phyloP scores from a whole-genome alignment of 495 filamentous ascomycete species.

The Penicillium lagena region DNA sequence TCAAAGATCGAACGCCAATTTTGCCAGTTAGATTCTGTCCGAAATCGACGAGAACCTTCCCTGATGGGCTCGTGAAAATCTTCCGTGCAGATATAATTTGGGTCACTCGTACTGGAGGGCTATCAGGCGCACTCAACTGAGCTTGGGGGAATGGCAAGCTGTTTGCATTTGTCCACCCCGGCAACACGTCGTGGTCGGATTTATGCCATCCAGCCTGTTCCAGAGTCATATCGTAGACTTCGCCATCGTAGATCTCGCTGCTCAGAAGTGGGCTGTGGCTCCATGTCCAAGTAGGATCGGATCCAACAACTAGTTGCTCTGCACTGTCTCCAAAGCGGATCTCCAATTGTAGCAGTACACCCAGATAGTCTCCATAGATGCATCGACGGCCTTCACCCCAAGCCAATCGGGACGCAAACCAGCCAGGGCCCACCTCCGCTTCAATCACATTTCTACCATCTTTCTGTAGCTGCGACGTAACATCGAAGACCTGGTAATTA shows the following conservation, averaged over 20 bases:
- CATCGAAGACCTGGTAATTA: conserved; percentile 45
- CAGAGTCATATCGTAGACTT: conserved; percentile 32
- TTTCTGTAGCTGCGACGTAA: conserved; percentile 23
- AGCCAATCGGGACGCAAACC: conserved; percentile 38
- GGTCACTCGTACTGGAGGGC: conserved; percentile 28
- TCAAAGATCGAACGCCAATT: conserved; percentile 21
- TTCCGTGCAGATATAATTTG: conserved; percentile 26
- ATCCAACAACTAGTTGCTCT: conserved; percentile 13
- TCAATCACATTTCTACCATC: conserved; percentile 34
- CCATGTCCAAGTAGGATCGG: conserved; percentile 33
- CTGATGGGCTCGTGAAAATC: conserved; percentile 33
- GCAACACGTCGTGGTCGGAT: conserved; percentile 3
- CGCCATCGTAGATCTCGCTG: conserved; percentile 48
- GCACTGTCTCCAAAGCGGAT: conserved; percentile 9
- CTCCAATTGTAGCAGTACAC: conserved; percentile 33
- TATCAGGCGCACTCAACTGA: conserved; percentile 28
- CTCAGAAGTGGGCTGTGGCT: conserved; percentile 29
- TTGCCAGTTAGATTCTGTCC: conserved; percentile 47
- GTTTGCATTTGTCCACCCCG: conserved; percentile 7
- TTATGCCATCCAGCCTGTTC: conserved; percentile 10
- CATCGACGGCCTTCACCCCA: conserved; percentile 14
- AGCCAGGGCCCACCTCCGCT: conserved; percentile 44
- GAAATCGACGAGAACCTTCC: conserved; percentile 40
- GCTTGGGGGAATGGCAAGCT: conserved; percentile 12
- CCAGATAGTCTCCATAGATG: conserved; percentile 39